Conservation (phyloP, 2,329 filamentous ascomycete species). For the Xylariaceae sp. region DNA sequence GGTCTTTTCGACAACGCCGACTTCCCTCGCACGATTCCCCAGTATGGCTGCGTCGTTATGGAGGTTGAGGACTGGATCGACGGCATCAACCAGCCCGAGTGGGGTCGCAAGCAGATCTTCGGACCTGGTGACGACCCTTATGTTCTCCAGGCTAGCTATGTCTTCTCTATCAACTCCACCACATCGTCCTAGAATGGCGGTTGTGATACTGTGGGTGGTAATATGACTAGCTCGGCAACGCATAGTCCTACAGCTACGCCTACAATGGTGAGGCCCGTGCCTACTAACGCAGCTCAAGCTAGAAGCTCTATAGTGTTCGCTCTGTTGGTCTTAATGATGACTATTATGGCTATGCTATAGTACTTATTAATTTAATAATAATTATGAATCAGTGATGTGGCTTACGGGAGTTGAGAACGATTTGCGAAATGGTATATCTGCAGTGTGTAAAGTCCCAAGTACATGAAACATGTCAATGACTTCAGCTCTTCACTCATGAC, state of each 20-base stretch:
- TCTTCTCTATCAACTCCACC: conserved; percentile 49
- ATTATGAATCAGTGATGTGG: too few species aligned
- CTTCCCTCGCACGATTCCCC: conserved; percentile 59
- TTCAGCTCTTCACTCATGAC: too few species aligned
- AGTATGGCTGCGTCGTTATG: conserved; percentile 84
- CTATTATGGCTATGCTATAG: too few species aligned
- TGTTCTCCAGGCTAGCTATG: conserved; percentile 58
- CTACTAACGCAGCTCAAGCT: not conserved
- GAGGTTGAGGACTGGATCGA: conserved; percentile 95
- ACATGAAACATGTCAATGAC: too few species aligned
- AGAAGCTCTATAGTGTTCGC: too few species aligned
- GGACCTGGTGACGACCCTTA: conserved; percentile 57
- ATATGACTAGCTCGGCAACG: not conserved
- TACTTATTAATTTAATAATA: too few species aligned
- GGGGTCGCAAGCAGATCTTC: conserved; percentile 66
- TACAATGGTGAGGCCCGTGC: not conserved
- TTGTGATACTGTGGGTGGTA: conserved; percentile 3
- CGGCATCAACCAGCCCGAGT: conserved; percentile 86
- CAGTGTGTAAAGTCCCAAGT: too few species aligned
- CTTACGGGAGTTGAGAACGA: too few species aligned
- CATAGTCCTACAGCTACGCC: not conserved
- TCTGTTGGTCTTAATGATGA: too few species aligned
- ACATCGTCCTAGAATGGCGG: conserved; percentile 21
- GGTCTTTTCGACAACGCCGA: conserved; percentile 52
- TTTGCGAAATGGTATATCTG: too few species aligned